phyloP scores from a whole-genome alignment of 495 filamentous ascomycete species.

The Xylaria flabelliformis region DNA sequence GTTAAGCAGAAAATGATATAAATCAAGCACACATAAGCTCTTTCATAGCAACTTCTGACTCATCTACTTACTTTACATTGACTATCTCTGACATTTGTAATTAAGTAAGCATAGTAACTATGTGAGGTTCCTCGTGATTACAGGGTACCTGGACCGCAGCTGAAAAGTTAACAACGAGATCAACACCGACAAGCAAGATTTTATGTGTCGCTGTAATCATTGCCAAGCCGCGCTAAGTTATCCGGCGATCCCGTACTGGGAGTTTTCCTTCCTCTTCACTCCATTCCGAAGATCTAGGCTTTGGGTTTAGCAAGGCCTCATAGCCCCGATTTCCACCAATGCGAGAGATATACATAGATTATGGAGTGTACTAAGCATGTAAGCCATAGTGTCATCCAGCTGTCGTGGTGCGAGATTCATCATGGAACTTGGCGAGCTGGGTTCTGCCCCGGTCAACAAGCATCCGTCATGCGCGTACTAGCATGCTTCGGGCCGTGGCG shows the following conservation, averaged over 20 bases:
- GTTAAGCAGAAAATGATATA: not conserved
- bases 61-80: too few species aligned
- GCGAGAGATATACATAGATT: not conserved
- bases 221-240: not conserved
- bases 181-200: not conserved
- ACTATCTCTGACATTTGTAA: not conserved
- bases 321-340: slow-evolving; percentile 9
- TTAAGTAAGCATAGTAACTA: too few species aligned
- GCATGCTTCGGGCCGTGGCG: not conserved
- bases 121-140: too few species aligned
- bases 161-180: not conserved
- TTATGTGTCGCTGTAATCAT: not conserved
- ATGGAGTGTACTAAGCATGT: not conserved
- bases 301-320: slow-evolving; percentile 8
- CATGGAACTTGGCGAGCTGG: not conserved
- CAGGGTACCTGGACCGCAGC: not conserved
- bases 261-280: not conserved
- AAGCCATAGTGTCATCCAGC: not conserved
- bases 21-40: too few species aligned
- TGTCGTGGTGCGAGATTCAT: not conserved
- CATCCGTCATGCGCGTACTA: not conserved
- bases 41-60: too few species aligned
- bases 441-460: not conserved
- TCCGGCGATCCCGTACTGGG: not conserved
- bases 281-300: not conserved